phyloP scores from a whole-genome alignment of 2,329 filamentous ascomycete species.

The Volutella citrinella region DNA sequence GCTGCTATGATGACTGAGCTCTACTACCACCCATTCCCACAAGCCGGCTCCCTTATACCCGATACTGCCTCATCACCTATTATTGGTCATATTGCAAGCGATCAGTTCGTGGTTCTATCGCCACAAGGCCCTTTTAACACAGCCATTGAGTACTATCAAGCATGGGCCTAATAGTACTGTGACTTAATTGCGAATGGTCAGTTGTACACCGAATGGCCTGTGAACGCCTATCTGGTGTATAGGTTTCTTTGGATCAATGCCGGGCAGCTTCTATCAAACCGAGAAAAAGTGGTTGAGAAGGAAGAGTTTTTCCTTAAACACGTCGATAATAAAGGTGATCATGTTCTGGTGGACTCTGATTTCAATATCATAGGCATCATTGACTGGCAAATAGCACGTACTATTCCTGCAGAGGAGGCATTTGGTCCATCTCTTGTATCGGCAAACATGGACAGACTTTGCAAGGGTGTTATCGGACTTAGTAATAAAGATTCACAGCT shows the following conservation, averaged over 20 bases:
- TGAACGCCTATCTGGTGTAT: constrained; percentile 8
- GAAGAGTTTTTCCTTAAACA: constrained; percentile 41
- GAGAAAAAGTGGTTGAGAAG: background rate
- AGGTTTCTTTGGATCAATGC: background rate
- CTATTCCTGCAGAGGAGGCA: constrained; percentile 14
- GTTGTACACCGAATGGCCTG: constrained; percentile 12
- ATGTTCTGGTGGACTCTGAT: constrained; percentile 40
- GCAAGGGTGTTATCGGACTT: too few species aligned
- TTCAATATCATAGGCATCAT: constrained; percentile 38
- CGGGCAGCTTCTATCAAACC: background rate
- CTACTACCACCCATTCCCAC: too few species aligned
- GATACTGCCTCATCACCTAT: too few species aligned
- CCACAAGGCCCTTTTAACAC: too few species aligned
- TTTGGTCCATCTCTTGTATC: constrained; percentile 7
- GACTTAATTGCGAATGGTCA: constrained; percentile 14
- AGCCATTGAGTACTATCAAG: too few species aligned
- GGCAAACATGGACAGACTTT: background rate
- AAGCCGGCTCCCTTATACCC: too few species aligned
- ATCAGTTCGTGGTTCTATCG: too few species aligned
- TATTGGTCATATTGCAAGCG: too few species aligned
- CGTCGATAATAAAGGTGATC: constrained; percentile 44
- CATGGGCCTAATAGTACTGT: too few species aligned
- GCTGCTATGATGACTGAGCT: too few species aligned
- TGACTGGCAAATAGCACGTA: constrained; percentile 19
- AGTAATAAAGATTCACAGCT: too few species aligned